Evolutionary conservation across 352 stramenopile species (phyloP).

Genomic region (Globisporangium camurandrum): DNA sequence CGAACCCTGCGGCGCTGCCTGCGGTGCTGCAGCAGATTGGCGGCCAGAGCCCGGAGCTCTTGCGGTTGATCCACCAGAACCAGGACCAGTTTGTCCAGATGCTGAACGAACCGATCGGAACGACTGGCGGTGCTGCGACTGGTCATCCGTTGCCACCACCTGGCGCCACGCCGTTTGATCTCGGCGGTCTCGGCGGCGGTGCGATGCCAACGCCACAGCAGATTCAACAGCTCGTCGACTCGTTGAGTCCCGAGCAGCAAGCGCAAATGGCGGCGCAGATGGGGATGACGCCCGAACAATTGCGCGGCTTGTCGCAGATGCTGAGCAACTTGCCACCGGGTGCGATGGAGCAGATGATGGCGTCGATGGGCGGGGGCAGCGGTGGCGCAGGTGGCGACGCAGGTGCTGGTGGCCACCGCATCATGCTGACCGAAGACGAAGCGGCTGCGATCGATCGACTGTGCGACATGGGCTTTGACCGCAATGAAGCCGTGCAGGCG

Average conservation of each 20-base stretch:
- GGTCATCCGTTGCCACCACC: slow-evolving; percentile 17
- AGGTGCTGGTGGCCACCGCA: slow-evolving; percentile 39
- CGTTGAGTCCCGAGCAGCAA: slow-evolving; percentile 67
- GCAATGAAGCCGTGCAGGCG: slow-evolving; percentile 92
- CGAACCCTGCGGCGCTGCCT: slow-evolving; percentile 71
- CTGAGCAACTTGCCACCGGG: slow-evolving; percentile 75
- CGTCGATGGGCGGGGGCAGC: slow-evolving; percentile 56
- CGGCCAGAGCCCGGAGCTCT: slow-evolving; percentile 69
- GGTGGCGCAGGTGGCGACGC: slow-evolving; percentile 33
- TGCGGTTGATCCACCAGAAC: slow-evolving; percentile 82
- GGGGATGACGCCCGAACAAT: slow-evolving; percentile 79
- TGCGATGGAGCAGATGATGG: slow-evolving; percentile 85
- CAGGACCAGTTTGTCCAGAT: slow-evolving; percentile 83
- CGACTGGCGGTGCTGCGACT: slow-evolving; percentile 27
- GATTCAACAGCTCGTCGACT: slow-evolving; percentile 78
- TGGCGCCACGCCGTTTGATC: slow-evolving; percentile 38
- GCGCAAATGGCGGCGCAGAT: slow-evolving; percentile 79
- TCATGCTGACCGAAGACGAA: slow-evolving; percentile 78
- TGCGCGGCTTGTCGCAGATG: slow-evolving; percentile 83
- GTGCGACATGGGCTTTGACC: slow-evolving; percentile 85
- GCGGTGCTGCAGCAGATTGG: slow-evolving; percentile 84
- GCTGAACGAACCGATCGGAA: slow-evolving; percentile 78
- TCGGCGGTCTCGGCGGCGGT: slow-evolving; percentile 29
- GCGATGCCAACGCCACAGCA: slow-evolving; percentile 74
- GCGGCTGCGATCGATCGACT: slow-evolving; percentile 67